Conservation (phyloP, 176 grass and related monocot genomes). For the Dendrocalamus sinicus region DNA sequence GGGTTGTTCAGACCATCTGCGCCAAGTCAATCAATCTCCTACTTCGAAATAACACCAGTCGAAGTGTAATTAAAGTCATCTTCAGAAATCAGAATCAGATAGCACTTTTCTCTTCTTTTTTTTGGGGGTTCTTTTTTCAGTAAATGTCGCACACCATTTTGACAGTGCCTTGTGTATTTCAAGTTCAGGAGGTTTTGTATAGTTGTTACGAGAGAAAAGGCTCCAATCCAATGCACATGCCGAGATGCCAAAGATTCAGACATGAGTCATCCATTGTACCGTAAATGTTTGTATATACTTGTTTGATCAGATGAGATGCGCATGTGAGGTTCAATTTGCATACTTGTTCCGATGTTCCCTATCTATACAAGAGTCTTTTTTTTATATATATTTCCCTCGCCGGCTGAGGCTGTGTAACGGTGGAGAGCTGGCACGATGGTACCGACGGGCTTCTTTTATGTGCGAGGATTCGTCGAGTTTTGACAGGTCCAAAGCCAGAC, state of each 20-base stretch:
- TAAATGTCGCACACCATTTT: constrained; percentile 52
- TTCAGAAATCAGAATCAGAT: constrained; percentile 26
- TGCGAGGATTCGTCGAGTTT: background rate
- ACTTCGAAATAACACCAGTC: constrained; percentile 55
- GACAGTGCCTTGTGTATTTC: constrained; percentile 29
- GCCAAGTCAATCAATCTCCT: constrained; percentile 29
- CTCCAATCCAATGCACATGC: constrained; percentile 17
- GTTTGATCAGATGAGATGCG: constrained; percentile 14
- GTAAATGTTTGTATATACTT: constrained; percentile 33
- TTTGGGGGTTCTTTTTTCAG: background rate
- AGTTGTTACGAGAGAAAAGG: background rate
- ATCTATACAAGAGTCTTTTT: too few relatives aligned
- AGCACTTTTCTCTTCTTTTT: background rate
- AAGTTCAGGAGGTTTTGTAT: constrained; percentile 42
- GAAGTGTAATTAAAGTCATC: constrained; percentile 49
- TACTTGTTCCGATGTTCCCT: background rate
- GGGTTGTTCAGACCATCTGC: constrained; percentile 48
- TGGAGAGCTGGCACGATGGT: constrained; percentile 27
- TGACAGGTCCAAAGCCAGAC: constrained; percentile 21
- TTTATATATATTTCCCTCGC: background rate
- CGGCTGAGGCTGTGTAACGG: background rate
- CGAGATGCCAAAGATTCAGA: constrained; percentile 25
- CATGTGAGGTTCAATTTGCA: constrained; percentile 2
- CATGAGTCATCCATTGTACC: background rate
- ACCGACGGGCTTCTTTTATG: background rate